Evolutionary conservation across 192 early-diverging fungal genomes (phyloP).

Genomic region (Backusella morwellensis): DNA sequence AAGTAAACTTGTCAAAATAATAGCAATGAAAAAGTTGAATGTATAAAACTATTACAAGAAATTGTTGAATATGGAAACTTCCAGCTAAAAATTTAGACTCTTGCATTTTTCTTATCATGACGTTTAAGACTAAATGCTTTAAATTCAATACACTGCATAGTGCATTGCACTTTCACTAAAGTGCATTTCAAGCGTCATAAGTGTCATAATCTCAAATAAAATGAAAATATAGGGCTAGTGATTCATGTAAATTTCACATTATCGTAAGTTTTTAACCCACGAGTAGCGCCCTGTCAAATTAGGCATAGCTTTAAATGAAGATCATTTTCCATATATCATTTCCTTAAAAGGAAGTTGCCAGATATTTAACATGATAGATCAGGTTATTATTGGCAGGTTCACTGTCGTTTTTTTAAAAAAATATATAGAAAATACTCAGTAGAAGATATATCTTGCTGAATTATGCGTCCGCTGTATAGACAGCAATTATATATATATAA

Average conservation of each 20-base stretch:
- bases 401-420: neutral
- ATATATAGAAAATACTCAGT: neutral
- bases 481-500: no score
- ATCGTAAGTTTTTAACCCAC: neutral
- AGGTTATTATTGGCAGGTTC: neutral
- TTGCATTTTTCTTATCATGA: neutral
- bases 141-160: neutral
- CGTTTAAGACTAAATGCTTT: neutral
- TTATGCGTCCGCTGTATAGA: no score
- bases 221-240: neutral
- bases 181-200: neutral
- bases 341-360: neutral
- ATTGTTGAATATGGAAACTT: neutral
- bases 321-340: neutral
- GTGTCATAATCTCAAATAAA: neutral
- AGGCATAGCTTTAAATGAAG: neutral
- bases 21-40: neutral
- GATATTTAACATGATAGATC: neutral
- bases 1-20: neutral
- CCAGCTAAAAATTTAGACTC: neutral
- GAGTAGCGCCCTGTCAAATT: neutral
- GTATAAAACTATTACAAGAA: neutral
- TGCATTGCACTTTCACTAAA: neutral
- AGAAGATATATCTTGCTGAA: neutral
- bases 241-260: neutral